Evolutionary conservation across 2,329 filamentous ascomycete species (phyloP).

Genomic region (Fusarium poae): DNA sequence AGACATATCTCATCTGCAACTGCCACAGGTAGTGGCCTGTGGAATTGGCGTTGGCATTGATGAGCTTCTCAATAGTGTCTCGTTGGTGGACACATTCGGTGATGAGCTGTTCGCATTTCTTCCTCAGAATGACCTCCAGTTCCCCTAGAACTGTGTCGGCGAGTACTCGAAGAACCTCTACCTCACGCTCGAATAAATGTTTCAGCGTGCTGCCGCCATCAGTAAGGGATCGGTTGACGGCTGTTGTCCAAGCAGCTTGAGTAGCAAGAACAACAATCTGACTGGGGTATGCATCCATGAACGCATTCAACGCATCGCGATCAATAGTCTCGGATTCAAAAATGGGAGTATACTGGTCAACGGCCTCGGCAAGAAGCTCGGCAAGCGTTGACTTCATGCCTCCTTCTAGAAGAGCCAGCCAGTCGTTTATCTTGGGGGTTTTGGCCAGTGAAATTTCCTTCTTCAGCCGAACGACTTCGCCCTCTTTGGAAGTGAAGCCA

Average conservation of each 20-base stretch:
- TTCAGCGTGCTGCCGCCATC: constrained; percentile 78
- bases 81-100: constrained; percentile 99
- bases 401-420: constrained; percentile 91
- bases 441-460: constrained; percentile 93
- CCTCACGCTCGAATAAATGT: constrained; percentile 82
- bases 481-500: constrained; percentile 95
- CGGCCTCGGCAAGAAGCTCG: constrained; percentile 87
- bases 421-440: constrained; percentile 97
- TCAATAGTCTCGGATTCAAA: constrained; percentile 81
- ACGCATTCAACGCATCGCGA: constrained; percentile 77
- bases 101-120: constrained; percentile 98
- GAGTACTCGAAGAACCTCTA: constrained; percentile 85
- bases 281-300: constrained; percentile 86
- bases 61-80: constrained; percentile 89
- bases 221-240: constrained; percentile 82
- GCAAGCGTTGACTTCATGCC: constrained; percentile 96
- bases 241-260: constrained; percentile 92
- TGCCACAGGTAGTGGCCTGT: constrained; percentile 92
- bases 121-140: constrained; percentile 85
- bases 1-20: constrained; percentile 96
- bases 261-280: constrained; percentile 96
- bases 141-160: constrained; percentile 92
- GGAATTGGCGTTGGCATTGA: constrained; percentile 78
- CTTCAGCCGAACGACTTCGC: constrained; percentile 87
- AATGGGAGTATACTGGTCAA: constrained; percentile 83